Evolutionary conservation across 768 basidiomycete genomes (phyloP).

Genomic region (Erythrobasidium yunnanense): DNA sequence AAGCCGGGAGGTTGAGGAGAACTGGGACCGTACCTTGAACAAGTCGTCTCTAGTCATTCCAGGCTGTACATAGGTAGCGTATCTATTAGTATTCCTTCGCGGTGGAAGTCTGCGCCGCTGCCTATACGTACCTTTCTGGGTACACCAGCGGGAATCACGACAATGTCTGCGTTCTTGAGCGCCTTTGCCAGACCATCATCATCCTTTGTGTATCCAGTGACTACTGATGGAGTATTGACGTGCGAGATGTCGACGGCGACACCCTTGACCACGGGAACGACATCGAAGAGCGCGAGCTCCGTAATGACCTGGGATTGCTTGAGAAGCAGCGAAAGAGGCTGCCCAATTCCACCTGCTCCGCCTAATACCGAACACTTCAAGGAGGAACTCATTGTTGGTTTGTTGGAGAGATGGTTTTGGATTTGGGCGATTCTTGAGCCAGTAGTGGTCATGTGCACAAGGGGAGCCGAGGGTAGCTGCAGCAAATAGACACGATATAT

Average conservation of each 20-base stretch:
- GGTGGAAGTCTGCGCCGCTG: slow-evolving; percentile 16
- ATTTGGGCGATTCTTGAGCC: no score
- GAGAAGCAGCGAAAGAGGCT: slow-evolving; percentile 83
- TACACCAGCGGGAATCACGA: slow-evolving; percentile 92
- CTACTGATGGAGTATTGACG: slow-evolving; percentile 76
- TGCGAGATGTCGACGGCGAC: slow-evolving; percentile 80
- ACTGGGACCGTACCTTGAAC: slow-evolving; percentile 59
- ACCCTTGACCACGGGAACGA: slow-evolving; percentile 70
- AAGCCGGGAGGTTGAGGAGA: not conserved
- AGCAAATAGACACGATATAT: no score
- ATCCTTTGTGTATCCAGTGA: slow-evolving; percentile 62
- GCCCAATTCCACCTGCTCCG: slow-evolving; percentile 48
- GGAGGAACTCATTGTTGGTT: no score
- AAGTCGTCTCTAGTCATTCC: slow-evolving; percentile 61
- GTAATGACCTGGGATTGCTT: slow-evolving; percentile 74
- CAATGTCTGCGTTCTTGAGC: slow-evolving; percentile 72
- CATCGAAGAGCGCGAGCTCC: slow-evolving; percentile 82
- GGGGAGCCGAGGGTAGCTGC: no score
- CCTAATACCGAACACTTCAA: not conserved
- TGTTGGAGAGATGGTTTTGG: no score
- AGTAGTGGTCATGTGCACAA: no score
- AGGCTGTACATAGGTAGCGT: slow-evolving; percentile 40
- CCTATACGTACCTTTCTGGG: slow-evolving; percentile 60
- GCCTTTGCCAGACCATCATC: slow-evolving; percentile 72
- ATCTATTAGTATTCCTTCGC: not conserved